Conservation (phyloP, 2,329 filamentous ascomycete genomes). For the Chrysoporthe cubensis region DNA sequence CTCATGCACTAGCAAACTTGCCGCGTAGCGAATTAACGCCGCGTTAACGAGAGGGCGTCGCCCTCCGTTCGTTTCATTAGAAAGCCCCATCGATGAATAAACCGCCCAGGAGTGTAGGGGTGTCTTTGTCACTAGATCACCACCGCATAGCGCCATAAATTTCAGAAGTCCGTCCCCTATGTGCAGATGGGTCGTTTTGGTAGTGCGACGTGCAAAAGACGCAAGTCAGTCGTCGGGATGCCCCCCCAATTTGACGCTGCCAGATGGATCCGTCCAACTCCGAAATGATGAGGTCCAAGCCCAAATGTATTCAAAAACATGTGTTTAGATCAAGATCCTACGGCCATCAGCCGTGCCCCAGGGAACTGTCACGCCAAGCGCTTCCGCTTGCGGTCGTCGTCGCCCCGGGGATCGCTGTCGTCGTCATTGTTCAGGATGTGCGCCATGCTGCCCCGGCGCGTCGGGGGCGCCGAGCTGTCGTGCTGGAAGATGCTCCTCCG, state of each 20-base stretch:
- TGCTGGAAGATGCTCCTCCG: constrained; percentile 54
- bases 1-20: neutral
- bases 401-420: constrained; percentile 57
- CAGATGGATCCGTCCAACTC: neutral
- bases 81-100: neutral
- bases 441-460: constrained; percentile 63
- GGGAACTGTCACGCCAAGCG: constrained; percentile 42
- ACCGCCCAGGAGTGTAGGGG: neutral
- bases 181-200: neutral
- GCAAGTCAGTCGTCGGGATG: neutral
- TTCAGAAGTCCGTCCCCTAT: neutral
- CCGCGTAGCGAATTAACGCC: neutral
- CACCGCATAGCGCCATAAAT: neutral
- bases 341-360: neutral
- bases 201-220: neutral
- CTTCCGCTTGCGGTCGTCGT: constrained; percentile 66
- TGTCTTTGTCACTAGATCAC: neutral
- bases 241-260: neutral
- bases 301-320: neutral
- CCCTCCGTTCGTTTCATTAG: neutral
- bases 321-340: neutral
- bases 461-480: constrained; percentile 61
- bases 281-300: neutral
- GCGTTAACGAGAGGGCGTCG: neutral
- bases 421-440: constrained; percentile 64